phyloP scores from a whole-genome alignment of 345 rosid genomes.

The Eutrema heterophyllum region DNA sequence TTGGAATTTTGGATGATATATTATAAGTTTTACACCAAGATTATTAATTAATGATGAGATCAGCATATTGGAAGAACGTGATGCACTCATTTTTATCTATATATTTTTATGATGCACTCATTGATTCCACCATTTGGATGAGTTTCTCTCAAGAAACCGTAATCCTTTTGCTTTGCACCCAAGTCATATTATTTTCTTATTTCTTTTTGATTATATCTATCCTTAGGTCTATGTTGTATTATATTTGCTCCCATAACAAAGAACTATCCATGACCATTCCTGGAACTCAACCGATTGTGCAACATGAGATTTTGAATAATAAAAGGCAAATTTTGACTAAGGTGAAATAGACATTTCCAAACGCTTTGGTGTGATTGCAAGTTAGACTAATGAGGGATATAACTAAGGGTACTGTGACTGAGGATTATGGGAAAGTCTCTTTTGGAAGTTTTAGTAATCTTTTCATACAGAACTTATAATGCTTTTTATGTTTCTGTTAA shows the following conservation, averaged over 20 bases:
- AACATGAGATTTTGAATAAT: too few relatives aligned
- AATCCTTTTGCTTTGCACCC: slow-evolving; percentile 32
- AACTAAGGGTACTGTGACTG: not conserved
- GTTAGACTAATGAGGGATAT: not conserved
- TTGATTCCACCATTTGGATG: slow-evolving; percentile 31
- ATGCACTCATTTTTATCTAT: slow-evolving; percentile 20
- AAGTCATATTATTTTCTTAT: slow-evolving; percentile 5
- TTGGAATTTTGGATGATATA: not conserved
- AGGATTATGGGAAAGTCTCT: not conserved
- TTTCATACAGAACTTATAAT: too few relatives aligned
- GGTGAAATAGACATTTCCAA: too few relatives aligned
- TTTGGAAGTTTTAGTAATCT: too few relatives aligned
- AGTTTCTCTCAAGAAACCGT: slow-evolving; percentile 34
- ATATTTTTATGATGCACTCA: slow-evolving; percentile 20
- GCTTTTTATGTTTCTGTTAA: too few relatives aligned
- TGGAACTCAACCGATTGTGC: too few relatives aligned
- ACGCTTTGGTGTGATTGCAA: too few relatives aligned
- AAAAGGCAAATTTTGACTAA: too few relatives aligned
- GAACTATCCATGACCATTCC: too few relatives aligned
- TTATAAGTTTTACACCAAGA: slow-evolving; percentile 20
- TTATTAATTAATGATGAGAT: slow-evolving; percentile 19
- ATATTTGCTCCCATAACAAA: not conserved
- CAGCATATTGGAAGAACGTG: slow-evolving; percentile 23
- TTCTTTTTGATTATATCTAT: not conserved
- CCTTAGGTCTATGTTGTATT: not conserved